Conservation (phyloP, 83 land plant genomes). For the Thuja plicata region DNA sequence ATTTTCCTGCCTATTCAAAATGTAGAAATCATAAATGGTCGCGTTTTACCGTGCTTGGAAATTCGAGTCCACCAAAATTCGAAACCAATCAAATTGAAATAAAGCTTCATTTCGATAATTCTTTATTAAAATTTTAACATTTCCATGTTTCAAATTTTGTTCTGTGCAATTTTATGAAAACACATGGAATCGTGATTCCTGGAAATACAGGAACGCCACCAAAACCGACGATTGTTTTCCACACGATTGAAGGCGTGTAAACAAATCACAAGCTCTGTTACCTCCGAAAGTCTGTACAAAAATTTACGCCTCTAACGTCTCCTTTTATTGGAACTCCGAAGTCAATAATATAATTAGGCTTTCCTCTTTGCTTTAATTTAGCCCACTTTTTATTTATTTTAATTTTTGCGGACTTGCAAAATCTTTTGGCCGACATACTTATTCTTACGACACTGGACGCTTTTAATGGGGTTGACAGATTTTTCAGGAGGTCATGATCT, state of each 20-base stretch:
- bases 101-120: too few relatives aligned
- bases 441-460: background rate
- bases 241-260: background rate
- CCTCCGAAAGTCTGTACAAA: background rate
- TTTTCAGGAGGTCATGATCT: background rate
- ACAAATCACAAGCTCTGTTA: background rate
- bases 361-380: background rate
- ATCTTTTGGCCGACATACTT: background rate
- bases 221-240: background rate
- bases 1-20: too few relatives aligned
- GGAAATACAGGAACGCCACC: background rate
- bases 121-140: too few relatives aligned
- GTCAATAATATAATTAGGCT: background rate
- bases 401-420: slow-evolving; percentile 4
- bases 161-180: too few relatives aligned
- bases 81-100: too few relatives aligned
- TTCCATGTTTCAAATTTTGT: too few relatives aligned
- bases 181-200: too few relatives aligned
- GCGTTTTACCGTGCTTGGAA: too few relatives aligned
- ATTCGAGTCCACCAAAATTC: too few relatives aligned
- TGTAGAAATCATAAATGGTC: too few relatives aligned
- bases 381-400: background rate
- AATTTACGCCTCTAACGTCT: background rate
- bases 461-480: background rate
- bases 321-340: background rate